These are phyloP conservation scores for Ceratobasidium sp. DNA, from an alignment of 1,284 basidiomycete species.

Conservation along the genomic window DNA sequence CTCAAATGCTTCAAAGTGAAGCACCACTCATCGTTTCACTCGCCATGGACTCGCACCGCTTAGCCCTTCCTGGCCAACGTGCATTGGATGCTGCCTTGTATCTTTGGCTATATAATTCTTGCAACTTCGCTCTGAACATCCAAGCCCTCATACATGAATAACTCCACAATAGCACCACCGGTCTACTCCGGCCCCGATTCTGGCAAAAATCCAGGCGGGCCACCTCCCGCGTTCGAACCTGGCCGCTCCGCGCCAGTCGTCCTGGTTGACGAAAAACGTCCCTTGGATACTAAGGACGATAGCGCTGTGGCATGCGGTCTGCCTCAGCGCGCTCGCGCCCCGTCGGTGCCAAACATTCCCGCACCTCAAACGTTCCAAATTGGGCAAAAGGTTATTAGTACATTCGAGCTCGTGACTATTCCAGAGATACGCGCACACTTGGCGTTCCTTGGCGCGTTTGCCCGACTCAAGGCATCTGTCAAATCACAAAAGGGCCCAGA, in stretches of 20 bases:
- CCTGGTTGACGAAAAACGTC: constrained; percentile 1
- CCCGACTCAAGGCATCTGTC: constrained; percentile 39
- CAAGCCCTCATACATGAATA: background rate
- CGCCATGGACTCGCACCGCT: background rate
- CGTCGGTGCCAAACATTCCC: background rate
- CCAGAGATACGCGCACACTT: constrained; percentile 43
- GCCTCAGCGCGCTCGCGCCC: background rate
- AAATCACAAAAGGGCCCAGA: constrained; percentile 38
- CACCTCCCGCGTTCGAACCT: constrained; percentile 27
- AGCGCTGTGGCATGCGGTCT: background rate
- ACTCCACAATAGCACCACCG: constrained; percentile 8
- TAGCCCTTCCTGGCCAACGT: background rate
- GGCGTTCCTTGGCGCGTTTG: constrained; percentile 43
- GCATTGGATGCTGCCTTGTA: background rate
- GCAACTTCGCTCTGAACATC: background rate
- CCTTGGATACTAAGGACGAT: background rate
- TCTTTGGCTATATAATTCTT: background rate
- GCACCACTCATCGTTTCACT: background rate
- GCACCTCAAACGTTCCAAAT: background rate
- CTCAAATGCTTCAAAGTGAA: too few relatives aligned
- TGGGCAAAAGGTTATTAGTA: background rate
- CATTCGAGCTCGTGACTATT: constrained; percentile 40
- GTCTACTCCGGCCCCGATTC: background rate
- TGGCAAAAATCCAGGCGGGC: background rate
- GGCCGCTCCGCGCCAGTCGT: background rate